Conservation (phyloP, 495 filamentous ascomycete genomes). For the Hyaloscypha variabilis region DNA sequence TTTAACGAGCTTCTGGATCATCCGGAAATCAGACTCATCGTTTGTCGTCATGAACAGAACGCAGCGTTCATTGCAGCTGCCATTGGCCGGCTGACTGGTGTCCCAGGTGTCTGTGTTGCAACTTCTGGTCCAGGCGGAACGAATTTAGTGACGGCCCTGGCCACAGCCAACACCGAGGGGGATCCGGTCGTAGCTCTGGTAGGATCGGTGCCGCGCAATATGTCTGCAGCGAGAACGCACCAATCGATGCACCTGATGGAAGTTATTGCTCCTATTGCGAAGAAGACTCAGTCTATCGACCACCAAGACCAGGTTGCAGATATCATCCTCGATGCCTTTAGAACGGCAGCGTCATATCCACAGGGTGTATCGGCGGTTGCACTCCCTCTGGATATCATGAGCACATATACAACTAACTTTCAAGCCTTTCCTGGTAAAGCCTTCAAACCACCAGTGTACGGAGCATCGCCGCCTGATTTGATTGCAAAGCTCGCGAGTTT, state of each 20-base stretch:
- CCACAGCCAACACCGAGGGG: conserved; percentile 36
- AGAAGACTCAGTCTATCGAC: conserved; percentile 34
- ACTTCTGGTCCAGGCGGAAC: conserved; percentile 39
- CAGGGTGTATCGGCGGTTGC: conserved; percentile 38
- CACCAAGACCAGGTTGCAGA: conserved; percentile 43
- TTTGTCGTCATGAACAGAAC: conserved; percentile 44
- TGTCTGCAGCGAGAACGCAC: conserved; percentile 39
- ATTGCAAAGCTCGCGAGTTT: conserved; percentile 29
- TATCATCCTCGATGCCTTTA: conserved; percentile 40
- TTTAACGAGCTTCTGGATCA: conserved; percentile 42
- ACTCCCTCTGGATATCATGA: conserved; percentile 39
- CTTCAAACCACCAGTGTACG: conserved; percentile 36
- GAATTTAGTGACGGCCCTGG: conserved; percentile 28
- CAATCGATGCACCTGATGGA: conserved; percentile 38
- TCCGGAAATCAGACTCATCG: conserved; percentile 39
- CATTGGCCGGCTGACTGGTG: conserved; percentile 37
- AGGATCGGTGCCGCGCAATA: conserved; percentile 38
- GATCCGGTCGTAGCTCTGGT: conserved; percentile 36
- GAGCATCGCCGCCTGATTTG: conserved; percentile 26
- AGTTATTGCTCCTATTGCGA: conserved; percentile 36
- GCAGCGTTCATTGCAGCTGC: conserved; percentile 44
- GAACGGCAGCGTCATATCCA: conserved; percentile 34
- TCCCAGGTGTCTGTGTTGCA: conserved; percentile 40
- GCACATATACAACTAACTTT: conserved; percentile 20
- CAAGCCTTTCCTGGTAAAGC: conserved; percentile 34